phyloP scores from a whole-genome alignment of 2,329 filamentous ascomycete species.

The Davidsoniella virescens region DNA sequence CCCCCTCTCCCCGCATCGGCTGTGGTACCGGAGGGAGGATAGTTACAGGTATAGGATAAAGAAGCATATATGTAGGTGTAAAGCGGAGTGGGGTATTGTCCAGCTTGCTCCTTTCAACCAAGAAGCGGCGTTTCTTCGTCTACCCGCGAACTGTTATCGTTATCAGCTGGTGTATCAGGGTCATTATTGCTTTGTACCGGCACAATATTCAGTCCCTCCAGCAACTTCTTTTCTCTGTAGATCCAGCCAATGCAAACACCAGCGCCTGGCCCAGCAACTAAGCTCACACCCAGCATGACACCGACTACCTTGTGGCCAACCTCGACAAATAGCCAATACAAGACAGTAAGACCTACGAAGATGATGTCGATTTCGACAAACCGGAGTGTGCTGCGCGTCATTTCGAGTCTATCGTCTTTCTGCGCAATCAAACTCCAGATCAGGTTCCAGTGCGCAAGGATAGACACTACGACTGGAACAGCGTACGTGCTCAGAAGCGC shows the following conservation, averaged over 20 bases:
- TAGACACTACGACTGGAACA: slow-evolving; percentile 28
- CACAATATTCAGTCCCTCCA: slow-evolving; percentile 1
- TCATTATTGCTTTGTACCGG: background rate
- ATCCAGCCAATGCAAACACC: slow-evolving; percentile 25
- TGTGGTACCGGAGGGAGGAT: background rate
- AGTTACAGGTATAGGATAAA: background rate
- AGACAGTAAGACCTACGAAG: slow-evolving; percentile 29
- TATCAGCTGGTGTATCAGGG: background rate
- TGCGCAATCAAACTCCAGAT: slow-evolving; percentile 24
- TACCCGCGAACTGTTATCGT: slow-evolving; percentile 3
- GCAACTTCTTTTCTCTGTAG: slow-evolving; percentile 20
- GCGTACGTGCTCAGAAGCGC: slow-evolving; percentile 28
- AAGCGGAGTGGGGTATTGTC: no score
- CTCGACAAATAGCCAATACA: slow-evolving; percentile 39
- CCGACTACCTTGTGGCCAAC: slow-evolving; percentile 27
- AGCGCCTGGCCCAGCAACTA: slow-evolving; percentile 24
- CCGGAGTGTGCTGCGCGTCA: slow-evolving; percentile 30
- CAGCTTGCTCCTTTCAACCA: slow-evolving; percentile 12
- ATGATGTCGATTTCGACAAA: slow-evolving; percentile 32
- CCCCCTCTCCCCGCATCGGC: no score
- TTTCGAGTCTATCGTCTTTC: slow-evolving; percentile 30
- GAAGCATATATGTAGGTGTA: background rate
- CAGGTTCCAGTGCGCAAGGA: slow-evolving; percentile 26
- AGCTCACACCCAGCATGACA: slow-evolving; percentile 18
- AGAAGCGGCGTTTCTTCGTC: slow-evolving; percentile 24